Conservation (phyloP, 1,139 yeast genomes). For the Pneumocystis wakefieldiae region DNA sequence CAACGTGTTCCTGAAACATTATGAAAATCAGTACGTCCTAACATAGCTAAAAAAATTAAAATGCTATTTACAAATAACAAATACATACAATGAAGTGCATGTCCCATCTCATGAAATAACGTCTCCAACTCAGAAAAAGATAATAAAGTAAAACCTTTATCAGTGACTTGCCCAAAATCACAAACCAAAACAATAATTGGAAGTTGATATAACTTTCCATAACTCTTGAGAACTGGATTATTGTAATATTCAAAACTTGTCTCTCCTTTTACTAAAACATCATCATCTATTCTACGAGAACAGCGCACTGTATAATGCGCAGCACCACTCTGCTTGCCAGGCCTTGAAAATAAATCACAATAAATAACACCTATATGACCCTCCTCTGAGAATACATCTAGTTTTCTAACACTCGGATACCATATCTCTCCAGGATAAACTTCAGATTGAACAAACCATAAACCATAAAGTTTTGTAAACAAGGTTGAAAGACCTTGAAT, state of each 20-base stretch:
- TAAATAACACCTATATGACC: constrained; percentile 51
- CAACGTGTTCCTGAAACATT: constrained; percentile 92
- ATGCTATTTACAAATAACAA: background rate
- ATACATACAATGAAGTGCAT: constrained; percentile 62
- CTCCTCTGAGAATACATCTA: constrained; percentile 50
- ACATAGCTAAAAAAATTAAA: constrained; percentile 32
- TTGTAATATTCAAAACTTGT: constrained; percentile 9
- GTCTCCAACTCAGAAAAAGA: constrained; percentile 77
- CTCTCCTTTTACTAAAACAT: constrained; percentile 14
- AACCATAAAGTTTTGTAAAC: constrained; percentile 58
- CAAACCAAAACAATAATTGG: constrained; percentile 87
- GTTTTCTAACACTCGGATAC: constrained; percentile 74
- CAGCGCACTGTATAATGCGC: constrained; percentile 97
- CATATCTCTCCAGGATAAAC: constrained; percentile 69
- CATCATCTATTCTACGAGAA: constrained; percentile 49
- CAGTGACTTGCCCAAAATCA: constrained; percentile 38
- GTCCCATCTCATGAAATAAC: constrained; percentile 96
- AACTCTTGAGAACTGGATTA: background rate
- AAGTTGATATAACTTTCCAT: constrained; percentile 41
- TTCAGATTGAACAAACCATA: constrained; percentile 52
- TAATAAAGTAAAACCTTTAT: constrained; percentile 32
- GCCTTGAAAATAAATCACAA: constrained; percentile 50
- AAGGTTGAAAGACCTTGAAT: constrained; percentile 67
- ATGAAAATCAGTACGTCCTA: constrained; percentile 78
- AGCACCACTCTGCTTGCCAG: constrained; percentile 52